These are phyloP conservation scores for Saccharomycopsis crataegensis DNA, from an alignment of 1,139 yeast species.

Conservation along the genomic window DNA sequence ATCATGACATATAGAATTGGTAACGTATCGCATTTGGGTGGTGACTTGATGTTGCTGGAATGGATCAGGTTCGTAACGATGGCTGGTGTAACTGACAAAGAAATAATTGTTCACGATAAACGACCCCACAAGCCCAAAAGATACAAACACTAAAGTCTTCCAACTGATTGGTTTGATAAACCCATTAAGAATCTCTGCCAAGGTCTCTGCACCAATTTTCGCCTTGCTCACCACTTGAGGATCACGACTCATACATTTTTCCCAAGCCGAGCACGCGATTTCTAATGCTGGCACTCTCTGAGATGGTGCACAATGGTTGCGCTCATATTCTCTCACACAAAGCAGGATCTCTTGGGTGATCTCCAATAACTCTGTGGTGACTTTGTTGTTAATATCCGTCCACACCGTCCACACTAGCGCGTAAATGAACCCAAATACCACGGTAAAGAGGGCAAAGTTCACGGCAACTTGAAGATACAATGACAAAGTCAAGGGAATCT, in stretches of 20 bases:
- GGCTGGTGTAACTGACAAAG: constrained; percentile 10
- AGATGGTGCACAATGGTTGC: constrained; percentile 62
- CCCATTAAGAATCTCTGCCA: constrained; percentile 76
- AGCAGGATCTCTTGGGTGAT: constrained; percentile 57
- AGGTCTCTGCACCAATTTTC: constrained; percentile 68
- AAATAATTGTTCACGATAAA: constrained; percentile 14
- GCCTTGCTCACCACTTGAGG: constrained; percentile 76
- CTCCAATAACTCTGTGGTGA: constrained; percentile 56
- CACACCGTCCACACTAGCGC: constrained; percentile 50
- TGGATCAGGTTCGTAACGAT: background rate
- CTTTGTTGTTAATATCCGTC: constrained; percentile 62
- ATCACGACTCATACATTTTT: constrained; percentile 78
- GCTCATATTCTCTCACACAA: constrained; percentile 63
- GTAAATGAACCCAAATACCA: constrained; percentile 45
- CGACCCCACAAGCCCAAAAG: constrained; percentile 35
- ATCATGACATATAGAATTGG: background rate
- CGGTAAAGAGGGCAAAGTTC: constrained; percentile 51
- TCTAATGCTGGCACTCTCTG: constrained; percentile 67
- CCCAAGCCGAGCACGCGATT: constrained; percentile 67
- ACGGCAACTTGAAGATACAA: constrained; percentile 64
- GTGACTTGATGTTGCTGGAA: background rate
- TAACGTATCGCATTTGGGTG: background rate
- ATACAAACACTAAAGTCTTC: constrained; percentile 55
- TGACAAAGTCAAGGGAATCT: constrained; percentile 59
- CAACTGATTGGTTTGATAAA: constrained; percentile 69